phyloP scores from a whole-genome alignment of 768 basidiomycete species.

The Mycena leptocephala region DNA sequence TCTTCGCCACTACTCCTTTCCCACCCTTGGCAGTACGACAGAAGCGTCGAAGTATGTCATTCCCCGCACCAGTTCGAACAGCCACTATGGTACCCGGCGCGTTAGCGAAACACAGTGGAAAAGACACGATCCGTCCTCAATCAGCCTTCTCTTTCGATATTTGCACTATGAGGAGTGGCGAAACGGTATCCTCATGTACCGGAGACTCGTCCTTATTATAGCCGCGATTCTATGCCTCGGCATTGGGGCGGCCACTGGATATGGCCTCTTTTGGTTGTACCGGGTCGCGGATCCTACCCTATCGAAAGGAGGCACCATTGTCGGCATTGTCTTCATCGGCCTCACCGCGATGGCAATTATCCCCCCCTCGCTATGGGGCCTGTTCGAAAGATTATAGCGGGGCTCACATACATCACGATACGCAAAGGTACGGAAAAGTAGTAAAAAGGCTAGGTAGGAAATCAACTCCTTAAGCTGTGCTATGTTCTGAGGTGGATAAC shows the following conservation, averaged over 20 bases:
- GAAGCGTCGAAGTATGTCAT: neutral
- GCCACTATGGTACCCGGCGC: neutral
- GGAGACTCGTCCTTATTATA: neutral
- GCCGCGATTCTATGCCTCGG: neutral
- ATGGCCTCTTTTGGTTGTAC: neutral
- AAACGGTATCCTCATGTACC: neutral
- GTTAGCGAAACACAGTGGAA: neutral
- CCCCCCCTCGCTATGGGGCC: neutral
- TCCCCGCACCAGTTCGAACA: neutral
- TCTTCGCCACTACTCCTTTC: neutral
- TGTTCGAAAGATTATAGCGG: neutral
- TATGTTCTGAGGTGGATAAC: neutral
- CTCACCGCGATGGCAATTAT: neutral
- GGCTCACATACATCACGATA: neutral
- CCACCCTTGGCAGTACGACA: neutral
- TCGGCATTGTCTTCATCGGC: neutral
- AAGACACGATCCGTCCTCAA: neutral
- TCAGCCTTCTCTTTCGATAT: neutral
- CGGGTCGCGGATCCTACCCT: too few relatives aligned
- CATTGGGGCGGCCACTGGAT: neutral
- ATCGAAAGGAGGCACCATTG: too few relatives aligned
- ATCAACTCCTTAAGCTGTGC: neutral
- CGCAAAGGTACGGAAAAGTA: neutral
- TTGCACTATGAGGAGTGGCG: neutral
- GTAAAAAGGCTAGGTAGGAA: neutral